A percentile compares a stretch with the other conserved stretches of the same genome.
Conservation (phyloP, 2,329 filamentous ascomycete species). For the Xylaria sp. region DNA sequence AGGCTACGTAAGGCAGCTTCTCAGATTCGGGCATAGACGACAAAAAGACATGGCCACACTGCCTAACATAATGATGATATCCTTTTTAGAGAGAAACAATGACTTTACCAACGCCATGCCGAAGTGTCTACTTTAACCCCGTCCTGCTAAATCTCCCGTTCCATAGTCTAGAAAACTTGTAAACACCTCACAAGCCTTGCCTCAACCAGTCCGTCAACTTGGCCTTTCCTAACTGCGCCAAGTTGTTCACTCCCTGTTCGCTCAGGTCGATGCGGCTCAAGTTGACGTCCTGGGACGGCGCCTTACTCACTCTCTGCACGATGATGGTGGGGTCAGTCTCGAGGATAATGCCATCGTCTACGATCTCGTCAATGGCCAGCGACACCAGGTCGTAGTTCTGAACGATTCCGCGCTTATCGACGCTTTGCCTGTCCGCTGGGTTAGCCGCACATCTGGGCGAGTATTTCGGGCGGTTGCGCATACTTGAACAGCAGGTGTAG, state of each 20-base stretch:
- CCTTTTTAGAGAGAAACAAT: slow-evolving; percentile 27
- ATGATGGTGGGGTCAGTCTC: slow-evolving; percentile 97
- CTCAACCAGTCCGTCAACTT: slow-evolving; percentile 90
- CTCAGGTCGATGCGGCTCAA: slow-evolving; percentile 94
- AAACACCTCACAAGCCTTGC: slow-evolving; percentile 66
- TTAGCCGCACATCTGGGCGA: slow-evolving; percentile 18
- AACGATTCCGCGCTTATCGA: slow-evolving; percentile 95
- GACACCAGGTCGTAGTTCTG: slow-evolving; percentile 98
- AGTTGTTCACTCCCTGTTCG: slow-evolving; percentile 92
- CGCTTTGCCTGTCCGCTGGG: slow-evolving; percentile 70
- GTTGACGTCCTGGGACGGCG: slow-evolving; percentile 87
- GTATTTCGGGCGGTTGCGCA: slow-evolving; percentile 37
- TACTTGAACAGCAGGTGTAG: slow-evolving; percentile 92
- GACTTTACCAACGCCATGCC: slow-evolving; percentile 35
- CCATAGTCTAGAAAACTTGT: background rate
- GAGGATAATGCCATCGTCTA: slow-evolving; percentile 93
- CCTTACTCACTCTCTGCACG: slow-evolving; percentile 87
- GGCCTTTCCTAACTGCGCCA: slow-evolving; percentile 90
- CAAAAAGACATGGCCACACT: slow-evolving; percentile 28
- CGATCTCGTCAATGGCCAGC: slow-evolving; percentile 91
- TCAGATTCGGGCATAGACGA: slow-evolving; percentile 54
- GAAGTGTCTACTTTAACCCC: slow-evolving; percentile 27
- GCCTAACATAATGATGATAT: slow-evolving; percentile 25
- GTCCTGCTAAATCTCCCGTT: slow-evolving; percentile 16
- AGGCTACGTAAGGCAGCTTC: slow-evolving; percentile 76